Conservation (phyloP, 2,329 filamentous ascomycete genomes). For the Fusarium succisae region DNA sequence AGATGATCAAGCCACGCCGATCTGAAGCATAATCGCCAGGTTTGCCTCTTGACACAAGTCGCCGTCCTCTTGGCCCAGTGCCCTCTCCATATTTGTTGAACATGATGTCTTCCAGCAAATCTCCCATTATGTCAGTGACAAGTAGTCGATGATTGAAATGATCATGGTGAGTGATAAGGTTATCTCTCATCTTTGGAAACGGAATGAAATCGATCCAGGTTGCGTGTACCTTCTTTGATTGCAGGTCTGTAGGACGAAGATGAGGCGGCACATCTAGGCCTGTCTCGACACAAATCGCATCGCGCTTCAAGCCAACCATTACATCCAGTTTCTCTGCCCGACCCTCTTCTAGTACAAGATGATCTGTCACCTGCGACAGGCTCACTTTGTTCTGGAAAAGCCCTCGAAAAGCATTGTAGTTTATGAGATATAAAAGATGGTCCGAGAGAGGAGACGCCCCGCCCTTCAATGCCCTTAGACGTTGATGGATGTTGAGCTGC, state of each 20-base stretch:
- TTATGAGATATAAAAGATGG: background rate
- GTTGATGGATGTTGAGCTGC: background rate
- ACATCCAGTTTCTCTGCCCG: background rate
- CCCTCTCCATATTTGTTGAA: constrained; percentile 11
- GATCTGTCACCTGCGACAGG: background rate
- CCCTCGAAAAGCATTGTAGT: constrained; percentile 8
- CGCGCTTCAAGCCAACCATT: constrained; percentile 2
- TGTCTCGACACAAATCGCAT: background rate
- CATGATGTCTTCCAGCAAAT: constrained; percentile 1
- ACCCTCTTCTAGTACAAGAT: background rate
- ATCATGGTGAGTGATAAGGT: background rate
- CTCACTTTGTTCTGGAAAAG: background rate
- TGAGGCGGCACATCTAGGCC: background rate
- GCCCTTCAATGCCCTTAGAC: background rate
- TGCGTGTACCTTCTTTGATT: background rate
- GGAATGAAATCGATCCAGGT: constrained; percentile 9
- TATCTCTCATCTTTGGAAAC: background rate
- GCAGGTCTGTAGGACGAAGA: background rate
- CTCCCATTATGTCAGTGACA: background rate
- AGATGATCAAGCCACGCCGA: background rate
- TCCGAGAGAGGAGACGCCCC: background rate
- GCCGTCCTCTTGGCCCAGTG: background rate
- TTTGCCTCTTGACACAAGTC: background rate
- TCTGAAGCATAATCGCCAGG: background rate
- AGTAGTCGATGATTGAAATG: constrained; percentile 1